A percentile compares a stretch with the other conserved stretches of the same genome.
phyloP scores from a whole-genome alignment of 495 filamentous ascomycete genomes.

The Neurospora tetraspora region DNA sequence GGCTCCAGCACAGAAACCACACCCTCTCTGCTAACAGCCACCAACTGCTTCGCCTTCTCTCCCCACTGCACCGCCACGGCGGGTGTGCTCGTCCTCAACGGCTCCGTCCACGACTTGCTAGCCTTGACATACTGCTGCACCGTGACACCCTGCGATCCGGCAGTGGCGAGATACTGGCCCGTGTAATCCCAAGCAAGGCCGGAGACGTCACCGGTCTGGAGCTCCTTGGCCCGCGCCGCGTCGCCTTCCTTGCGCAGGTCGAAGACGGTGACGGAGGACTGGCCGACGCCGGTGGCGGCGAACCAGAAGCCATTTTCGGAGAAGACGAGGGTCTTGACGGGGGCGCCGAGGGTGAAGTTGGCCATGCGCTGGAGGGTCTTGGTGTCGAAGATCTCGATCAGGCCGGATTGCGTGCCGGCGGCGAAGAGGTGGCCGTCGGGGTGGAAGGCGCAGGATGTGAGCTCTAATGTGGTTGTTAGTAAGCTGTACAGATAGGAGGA shows the following conservation, averaged over 20 bases:
- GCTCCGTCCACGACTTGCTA: slow-evolving; percentile 81
- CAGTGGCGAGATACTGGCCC: slow-evolving; percentile 81
- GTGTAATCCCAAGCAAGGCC: slow-evolving; percentile 85
- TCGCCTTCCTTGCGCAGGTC: slow-evolving; percentile 81
- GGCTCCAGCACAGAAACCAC: slow-evolving; percentile 53
- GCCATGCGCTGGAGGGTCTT: slow-evolving; percentile 62
- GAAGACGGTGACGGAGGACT: slow-evolving; percentile 72
- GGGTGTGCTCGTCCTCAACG: slow-evolving; percentile 62
- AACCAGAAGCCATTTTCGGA: slow-evolving; percentile 98
- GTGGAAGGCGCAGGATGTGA: slow-evolving; percentile 78
- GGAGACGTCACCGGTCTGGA: slow-evolving; percentile 72
- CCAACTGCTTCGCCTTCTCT: slow-evolving; percentile 56
- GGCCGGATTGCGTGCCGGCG: slow-evolving; percentile 61
- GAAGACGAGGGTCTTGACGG: slow-evolving; percentile 68
- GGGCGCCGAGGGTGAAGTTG: slow-evolving; percentile 53
- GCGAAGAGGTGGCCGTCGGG: slow-evolving; percentile 93
- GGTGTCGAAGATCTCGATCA: slow-evolving; percentile 79
- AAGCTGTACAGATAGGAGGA: background rate
- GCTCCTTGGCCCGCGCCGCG: slow-evolving; percentile 60
- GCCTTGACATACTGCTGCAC: slow-evolving; percentile 82
- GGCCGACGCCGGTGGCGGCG: slow-evolving; percentile 62
- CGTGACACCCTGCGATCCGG: slow-evolving; percentile 68
- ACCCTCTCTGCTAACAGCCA: slow-evolving; percentile 65
- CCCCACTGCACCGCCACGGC: slow-evolving; percentile 73
- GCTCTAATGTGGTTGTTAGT: slow-evolving; percentile 46